phyloP scores from a whole-genome alignment of 2,329 filamentous ascomycete genomes.

The Talaromyces funiculosus region DNA sequence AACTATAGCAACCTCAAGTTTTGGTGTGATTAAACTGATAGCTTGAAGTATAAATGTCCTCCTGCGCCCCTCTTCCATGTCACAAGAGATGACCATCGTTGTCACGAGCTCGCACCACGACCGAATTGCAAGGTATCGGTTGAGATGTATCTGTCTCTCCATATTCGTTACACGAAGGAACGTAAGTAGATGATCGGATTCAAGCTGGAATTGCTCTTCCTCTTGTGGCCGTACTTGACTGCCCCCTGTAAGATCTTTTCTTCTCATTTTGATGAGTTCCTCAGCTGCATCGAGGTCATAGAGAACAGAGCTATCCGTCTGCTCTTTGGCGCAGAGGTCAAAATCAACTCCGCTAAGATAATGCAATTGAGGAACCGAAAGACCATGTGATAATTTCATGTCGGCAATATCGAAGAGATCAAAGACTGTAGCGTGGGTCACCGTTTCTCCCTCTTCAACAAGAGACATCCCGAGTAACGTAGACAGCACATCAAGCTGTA shows the following conservation, averaged over 20 bases:
- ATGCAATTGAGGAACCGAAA: constrained; percentile 49
- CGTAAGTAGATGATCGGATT: constrained; percentile 33
- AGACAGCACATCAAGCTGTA: constrained; percentile 60
- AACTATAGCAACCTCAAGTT: constrained; percentile 70
- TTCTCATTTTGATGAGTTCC: constrained; percentile 61
- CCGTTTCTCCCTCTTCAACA: constrained; percentile 58
- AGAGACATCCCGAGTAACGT: constrained; percentile 70
- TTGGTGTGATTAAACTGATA: constrained; percentile 80
- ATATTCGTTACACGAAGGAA: constrained; percentile 40
- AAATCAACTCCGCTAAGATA: constrained; percentile 65
- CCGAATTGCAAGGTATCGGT: constrained; percentile 63
- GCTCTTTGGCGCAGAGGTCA: constrained; percentile 56
- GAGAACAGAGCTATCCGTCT: constrained; percentile 48
- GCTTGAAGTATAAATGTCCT: constrained; percentile 78
- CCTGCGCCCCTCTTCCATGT: constrained; percentile 66
- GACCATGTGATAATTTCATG: constrained; percentile 47
- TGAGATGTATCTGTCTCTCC: constrained; percentile 30
- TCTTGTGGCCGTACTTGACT: constrained; percentile 43
- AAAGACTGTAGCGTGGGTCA: constrained; percentile 71
- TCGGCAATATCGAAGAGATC: constrained; percentile 91
- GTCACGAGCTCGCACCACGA: constrained; percentile 82
- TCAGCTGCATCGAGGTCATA: constrained; percentile 67
- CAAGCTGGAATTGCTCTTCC: constrained; percentile 36
- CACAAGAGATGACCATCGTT: constrained; percentile 75
- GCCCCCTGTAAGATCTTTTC: constrained; percentile 29